Conservation (phyloP, 495 filamentous ascomycete genomes). For the Tuber indicum region DNA sequence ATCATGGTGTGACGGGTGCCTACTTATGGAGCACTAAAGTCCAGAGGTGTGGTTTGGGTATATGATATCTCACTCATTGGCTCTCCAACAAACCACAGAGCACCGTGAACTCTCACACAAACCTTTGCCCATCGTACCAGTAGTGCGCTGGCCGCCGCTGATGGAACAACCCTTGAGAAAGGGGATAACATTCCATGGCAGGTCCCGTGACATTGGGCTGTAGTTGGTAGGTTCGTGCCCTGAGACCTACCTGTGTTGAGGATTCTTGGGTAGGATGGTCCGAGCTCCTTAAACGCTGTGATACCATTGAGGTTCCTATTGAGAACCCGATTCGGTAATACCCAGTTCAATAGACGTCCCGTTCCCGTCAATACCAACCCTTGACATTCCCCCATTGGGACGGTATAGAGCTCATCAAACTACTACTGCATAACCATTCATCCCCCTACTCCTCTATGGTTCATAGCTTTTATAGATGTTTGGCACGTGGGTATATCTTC, state of each 20-base stretch:
- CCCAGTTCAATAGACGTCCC: neutral
- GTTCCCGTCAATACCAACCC: neutral
- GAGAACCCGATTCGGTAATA: slow-evolving; percentile 25
- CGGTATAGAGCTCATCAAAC: neutral
- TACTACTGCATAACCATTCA: neutral
- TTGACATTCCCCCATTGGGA: neutral
- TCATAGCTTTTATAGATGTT: slow-evolving; percentile 1
- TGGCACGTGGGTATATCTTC: slow-evolving; percentile 7
- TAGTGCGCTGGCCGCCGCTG: neutral
- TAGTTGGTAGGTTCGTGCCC: neutral
- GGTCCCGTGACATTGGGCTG: neutral
- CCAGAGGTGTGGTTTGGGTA: neutral
- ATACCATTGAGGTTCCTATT: slow-evolving; percentile 19
- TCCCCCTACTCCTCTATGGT: neutral
- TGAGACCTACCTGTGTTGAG: neutral
- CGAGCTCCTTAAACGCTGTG: neutral
- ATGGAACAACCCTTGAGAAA: neutral
- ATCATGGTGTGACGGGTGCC: neutral
- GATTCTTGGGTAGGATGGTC: neutral
- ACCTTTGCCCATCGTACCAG: neutral
- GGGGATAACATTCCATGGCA: neutral
- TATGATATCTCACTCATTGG: neutral
- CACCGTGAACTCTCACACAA: neutral
- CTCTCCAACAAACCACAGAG: neutral
- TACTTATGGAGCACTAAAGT: neutral